A percentile compares a stretch with the other conserved stretches of the same genome.
Conservation (phyloP, 495 filamentous ascomycete species). For the Aspergillus asperescens region DNA sequence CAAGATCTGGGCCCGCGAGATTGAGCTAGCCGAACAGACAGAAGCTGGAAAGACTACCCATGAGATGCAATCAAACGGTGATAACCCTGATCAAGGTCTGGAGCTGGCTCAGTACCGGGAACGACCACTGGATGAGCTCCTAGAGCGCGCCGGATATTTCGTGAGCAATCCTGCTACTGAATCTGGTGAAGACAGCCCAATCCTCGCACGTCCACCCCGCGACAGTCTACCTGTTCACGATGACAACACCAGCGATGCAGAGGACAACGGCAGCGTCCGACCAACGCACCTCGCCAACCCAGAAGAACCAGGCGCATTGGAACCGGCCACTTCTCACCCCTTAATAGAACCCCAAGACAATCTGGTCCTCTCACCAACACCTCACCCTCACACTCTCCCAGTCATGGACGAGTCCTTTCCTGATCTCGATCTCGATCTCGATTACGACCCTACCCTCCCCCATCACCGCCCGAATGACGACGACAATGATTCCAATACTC, state of each 20-base stretch:
- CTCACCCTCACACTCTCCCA: slow-evolving; percentile 14
- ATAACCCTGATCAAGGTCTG: slow-evolving; percentile 26
- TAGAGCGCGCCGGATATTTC: slow-evolving; percentile 47
- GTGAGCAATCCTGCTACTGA: slow-evolving; percentile 26
- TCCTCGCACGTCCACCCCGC: slow-evolving; percentile 22
- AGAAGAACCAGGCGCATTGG: slow-evolving; percentile 13
- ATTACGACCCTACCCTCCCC: slow-evolving; percentile 62
- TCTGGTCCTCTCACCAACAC: slow-evolving; percentile 14
- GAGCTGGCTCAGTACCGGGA: slow-evolving; percentile 10
- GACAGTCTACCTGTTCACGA: slow-evolving; percentile 11
- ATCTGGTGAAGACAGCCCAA: slow-evolving; percentile 17
- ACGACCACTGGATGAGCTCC: slow-evolving; percentile 44
- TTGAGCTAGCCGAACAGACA: slow-evolving; percentile 41
- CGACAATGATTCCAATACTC: slow-evolving; percentile 2
- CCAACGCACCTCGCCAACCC: slow-evolving; percentile 26
- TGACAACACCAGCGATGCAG: not conserved
- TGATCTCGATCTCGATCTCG: not conserved
- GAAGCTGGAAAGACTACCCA: slow-evolving; percentile 17
- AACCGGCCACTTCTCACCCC: slow-evolving; percentile 18
- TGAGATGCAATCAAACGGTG: slow-evolving; percentile 15
- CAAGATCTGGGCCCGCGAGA: slow-evolving; percentile 48
- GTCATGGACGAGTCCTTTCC: slow-evolving; percentile 19
- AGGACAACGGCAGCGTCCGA: slow-evolving; percentile 24
- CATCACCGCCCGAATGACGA: slow-evolving; percentile 58
- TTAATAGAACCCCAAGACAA: slow-evolving; percentile 10